Percentiles rank a stretch among this genome's conserved stretches.
Conservation (phyloP, 2,329 filamentous ascomycete species). For the Fusarium miscanthi region DNA sequence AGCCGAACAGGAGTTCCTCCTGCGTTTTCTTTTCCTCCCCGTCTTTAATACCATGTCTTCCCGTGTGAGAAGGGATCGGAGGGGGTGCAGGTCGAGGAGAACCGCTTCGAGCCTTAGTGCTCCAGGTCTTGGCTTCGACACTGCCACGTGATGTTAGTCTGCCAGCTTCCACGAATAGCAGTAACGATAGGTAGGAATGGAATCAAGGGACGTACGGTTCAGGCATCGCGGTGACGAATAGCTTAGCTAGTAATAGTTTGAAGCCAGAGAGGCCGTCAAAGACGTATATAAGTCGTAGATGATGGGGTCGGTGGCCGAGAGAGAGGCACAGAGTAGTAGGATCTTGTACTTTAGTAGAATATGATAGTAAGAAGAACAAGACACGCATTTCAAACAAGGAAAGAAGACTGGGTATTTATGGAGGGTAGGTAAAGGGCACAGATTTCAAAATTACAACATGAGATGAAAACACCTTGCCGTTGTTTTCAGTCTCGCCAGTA, state of each 20-base stretch:
- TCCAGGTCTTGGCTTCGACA: not conserved
- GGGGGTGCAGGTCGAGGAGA: not conserved
- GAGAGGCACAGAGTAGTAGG: not conserved
- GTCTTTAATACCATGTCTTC: not conserved
- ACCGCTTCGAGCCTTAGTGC: not conserved
- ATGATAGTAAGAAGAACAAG: not conserved
- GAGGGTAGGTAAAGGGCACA: fast-evolving
- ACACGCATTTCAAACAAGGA: not conserved
- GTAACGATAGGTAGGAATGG: not conserved
- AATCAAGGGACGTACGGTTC: not conserved
- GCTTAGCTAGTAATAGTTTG: too few species aligned
- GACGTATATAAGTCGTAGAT: not conserved
- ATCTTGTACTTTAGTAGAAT: not conserved
- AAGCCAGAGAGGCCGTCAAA: not conserved
- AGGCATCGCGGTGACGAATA: not conserved
- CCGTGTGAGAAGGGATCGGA: fast-evolving
- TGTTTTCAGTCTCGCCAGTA: not conserved
- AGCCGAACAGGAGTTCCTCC: not conserved
- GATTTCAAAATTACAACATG: not conserved
- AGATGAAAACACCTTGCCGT: not conserved
- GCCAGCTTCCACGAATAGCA: too few species aligned
- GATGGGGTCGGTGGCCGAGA: not conserved
- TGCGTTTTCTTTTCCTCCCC: not conserved
- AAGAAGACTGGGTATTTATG: not conserved
- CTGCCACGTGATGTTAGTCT: not conserved